phyloP scores from a whole-genome alignment of 2,329 filamentous ascomycete species.

The Decorospora gaudefroyi region DNA sequence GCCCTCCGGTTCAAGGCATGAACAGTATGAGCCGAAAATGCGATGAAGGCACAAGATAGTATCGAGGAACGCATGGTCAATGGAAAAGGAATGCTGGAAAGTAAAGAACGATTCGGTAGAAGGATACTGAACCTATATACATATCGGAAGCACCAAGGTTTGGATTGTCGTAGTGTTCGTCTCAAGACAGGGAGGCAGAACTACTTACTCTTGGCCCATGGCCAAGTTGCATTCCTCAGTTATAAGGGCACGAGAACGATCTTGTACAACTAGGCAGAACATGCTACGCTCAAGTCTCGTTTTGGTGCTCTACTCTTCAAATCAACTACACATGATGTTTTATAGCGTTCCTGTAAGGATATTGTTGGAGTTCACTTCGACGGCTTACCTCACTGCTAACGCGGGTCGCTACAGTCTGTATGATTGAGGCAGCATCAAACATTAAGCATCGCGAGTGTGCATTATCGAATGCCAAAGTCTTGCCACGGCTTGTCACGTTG shows the following conservation, averaged over 20 bases:
- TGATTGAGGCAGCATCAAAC: neutral
- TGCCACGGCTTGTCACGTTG: too few relatives aligned
- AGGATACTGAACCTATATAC: neutral
- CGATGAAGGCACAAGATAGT: neutral
- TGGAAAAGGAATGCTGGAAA: neutral
- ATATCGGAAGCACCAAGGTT: neutral
- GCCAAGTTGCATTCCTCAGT: conserved; percentile 10
- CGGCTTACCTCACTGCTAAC: neutral
- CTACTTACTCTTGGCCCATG: too few relatives aligned
- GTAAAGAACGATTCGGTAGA: neutral
- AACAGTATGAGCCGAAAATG: neutral
- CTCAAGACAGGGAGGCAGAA: conserved; percentile 7
- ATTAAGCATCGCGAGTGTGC: neutral
- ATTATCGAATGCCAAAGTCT: too few relatives aligned
- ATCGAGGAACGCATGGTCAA: conserved; percentile 10
- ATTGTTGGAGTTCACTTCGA: neutral
- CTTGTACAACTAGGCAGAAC: neutral
- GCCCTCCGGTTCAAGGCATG: conserved; percentile 5
- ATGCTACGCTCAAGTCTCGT: neutral
- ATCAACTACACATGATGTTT: neutral
- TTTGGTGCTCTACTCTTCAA: neutral
- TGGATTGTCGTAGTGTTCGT: neutral
- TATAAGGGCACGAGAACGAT: conserved; percentile 1
- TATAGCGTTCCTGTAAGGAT: neutral
- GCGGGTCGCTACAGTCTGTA: neutral